These are phyloP conservation scores for Suillus hirtellus DNA, from an alignment of 768 basidiomycete genomes.

Conservation along the genomic window DNA sequence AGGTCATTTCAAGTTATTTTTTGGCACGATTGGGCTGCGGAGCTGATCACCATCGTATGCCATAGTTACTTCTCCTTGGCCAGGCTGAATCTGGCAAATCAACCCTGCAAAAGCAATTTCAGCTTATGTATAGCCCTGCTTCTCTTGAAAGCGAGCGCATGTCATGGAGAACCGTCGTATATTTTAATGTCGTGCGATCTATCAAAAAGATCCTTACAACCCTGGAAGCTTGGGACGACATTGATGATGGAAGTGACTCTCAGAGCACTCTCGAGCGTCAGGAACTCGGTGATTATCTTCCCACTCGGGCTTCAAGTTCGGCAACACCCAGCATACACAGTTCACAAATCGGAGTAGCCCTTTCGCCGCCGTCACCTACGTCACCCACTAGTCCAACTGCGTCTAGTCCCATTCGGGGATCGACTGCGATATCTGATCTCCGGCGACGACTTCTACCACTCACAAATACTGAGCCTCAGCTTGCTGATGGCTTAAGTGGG, in stretches of 20 bases:
- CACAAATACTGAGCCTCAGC: slow-evolving; percentile 57
- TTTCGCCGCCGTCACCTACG: slow-evolving; percentile 15
- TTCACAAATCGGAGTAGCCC: slow-evolving; percentile 12
- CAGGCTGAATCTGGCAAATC: slow-evolving; percentile 81
- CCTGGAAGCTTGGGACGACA: slow-evolving; percentile 62
- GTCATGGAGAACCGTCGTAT: slow-evolving; percentile 74
- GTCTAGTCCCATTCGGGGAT: slow-evolving; percentile 23
- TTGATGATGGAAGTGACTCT: slow-evolving; percentile 50
- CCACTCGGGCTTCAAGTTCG: slow-evolving; percentile 18
- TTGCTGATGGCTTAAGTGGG: slow-evolving; percentile 74
- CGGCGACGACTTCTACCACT: slow-evolving; percentile 62
- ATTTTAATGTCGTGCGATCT: slow-evolving; percentile 74
- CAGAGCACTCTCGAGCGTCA: slow-evolving; percentile 35
- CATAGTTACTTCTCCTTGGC: slow-evolving; percentile 69
- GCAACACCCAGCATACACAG: slow-evolving; percentile 14
- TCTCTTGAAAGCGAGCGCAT: slow-evolving; percentile 67
- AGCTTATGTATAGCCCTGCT: slow-evolving; percentile 77
- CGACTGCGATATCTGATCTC: slow-evolving; percentile 48
- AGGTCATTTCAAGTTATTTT: slow-evolving; percentile 41
- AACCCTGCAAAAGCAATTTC: slow-evolving; percentile 77
- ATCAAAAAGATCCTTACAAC: slow-evolving; percentile 67
- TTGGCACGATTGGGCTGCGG: neutral
- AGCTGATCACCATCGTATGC: slow-evolving; percentile 23
- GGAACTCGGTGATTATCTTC: slow-evolving; percentile 27
- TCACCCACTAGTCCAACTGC: slow-evolving; percentile 16